Evolutionary conservation across 2,329 filamentous ascomycete genomes (phyloP), one percentile per base, ranked within the genome.

Genomic region (Cytospora piceae): DNA sequence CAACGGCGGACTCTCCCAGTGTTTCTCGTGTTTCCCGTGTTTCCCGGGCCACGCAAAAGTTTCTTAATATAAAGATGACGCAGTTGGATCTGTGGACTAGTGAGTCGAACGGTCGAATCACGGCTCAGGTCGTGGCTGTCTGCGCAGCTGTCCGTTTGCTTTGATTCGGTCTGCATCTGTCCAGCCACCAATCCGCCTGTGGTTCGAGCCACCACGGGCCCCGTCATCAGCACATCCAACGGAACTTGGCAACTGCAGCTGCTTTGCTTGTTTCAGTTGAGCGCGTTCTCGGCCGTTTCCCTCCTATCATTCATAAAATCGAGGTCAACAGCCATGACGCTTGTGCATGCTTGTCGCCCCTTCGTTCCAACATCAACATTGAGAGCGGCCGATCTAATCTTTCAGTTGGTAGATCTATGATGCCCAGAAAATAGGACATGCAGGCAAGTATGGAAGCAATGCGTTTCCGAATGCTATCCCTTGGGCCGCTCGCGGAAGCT

Each of bases 141-240:
- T 77, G 77, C 76, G 78, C 76, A 75, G 71, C 73, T 74, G 76
- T 73, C 78, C 78, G 77, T 75, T 69, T 71, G 71, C 70, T 73
- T 72, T 71, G 73, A 71, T 70, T 67, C 70, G 72, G 70, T 70
- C 72, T 72, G 71, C 72, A 71, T 62, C 64, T 60, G 67, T 54
- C 68, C 70, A 71, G 64, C 69, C 70, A 68, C 72, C 71, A 72
- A 71, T 70, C 69, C 63, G 68, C 42, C 68, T 29, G 61, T 64
- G 67, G 65, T 60, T 63, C 37, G 57, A 64, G 64, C 59, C 65
- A 46, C 60, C 60, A 39, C 46, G 46, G 46, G 34, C 39, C 60
- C 60, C 39, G 61, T 63, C 59, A 55, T 61, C 61, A 64, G 55
- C 63, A 60, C 46, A 55, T 57, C 34, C 57, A 58, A 62, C 61